phyloP scores from a whole-genome alignment of 352 stramenopile species.

The Saprolegnia parasitica region DNA sequence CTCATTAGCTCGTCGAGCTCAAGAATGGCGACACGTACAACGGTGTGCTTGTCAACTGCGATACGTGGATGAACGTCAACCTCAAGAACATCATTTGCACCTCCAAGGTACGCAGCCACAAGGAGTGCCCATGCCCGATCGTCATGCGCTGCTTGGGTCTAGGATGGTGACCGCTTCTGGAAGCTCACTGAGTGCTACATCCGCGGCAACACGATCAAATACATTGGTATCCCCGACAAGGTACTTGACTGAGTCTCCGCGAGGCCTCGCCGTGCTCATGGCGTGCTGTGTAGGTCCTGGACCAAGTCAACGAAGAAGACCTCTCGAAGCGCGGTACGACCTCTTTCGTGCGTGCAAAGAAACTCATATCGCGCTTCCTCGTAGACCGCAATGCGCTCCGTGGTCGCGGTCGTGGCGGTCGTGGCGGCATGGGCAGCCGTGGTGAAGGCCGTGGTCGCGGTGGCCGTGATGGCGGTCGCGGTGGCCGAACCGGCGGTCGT shows the following conservation, averaged over 20 bases:
- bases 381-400: constrained; percentile 67
- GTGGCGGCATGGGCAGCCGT: constrained; percentile 43
- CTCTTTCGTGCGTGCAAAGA: constrained; percentile 12
- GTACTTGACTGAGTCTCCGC: constrained; percentile 35
- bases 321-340: constrained; percentile 65
- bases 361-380: constrained; percentile 13
- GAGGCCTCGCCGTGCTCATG: neutral
- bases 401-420: constrained; percentile 63
- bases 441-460: constrained; percentile 36
- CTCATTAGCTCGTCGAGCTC: constrained; percentile 93
- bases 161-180: constrained; percentile 97
- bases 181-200: constrained; percentile 99
- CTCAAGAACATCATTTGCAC: constrained; percentile 98
- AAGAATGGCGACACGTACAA: constrained; percentile 99
- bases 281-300: constrained; percentile 62
- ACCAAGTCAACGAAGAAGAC: constrained; percentile 94
- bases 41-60: constrained; percentile 94
- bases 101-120: constrained; percentile 62
- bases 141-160: constrained; percentile 22
- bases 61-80: constrained; percentile 99
- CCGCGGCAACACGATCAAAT: constrained; percentile 98
- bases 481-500: constrained; percentile 33
- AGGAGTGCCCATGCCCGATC: neutral
- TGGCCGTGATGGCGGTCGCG: constrained; percentile 36
- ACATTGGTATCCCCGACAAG: constrained; percentile 96